Base-by-base conservation (phyloP, 2,329 filamentous ascomycete genomes). In the Stagonosporopsis rhizophila region DNA sequence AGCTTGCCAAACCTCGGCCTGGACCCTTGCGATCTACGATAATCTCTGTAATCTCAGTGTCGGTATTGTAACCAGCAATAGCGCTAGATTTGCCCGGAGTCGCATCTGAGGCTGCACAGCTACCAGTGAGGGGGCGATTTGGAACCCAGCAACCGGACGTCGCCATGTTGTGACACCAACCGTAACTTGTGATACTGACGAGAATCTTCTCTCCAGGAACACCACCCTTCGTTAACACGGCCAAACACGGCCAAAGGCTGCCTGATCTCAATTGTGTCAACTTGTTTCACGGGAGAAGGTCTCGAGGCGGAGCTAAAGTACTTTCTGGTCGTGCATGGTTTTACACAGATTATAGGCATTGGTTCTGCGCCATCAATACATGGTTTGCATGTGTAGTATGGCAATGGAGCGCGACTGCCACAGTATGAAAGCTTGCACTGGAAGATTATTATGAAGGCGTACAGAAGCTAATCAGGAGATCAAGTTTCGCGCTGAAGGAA, bases 31-130 rank as follows among this genome's bases (percentile, higher is more conserved):
- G 9, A 17, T 27, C 39, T 15, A 11, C 42, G 28, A 71, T 59
- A 44, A 79, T 76, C 14, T 71, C 66, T 6, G 61, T 19, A 45
- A 81, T 77, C 67, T 81, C 78, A 6, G 74, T 73, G 40, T 78
- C 56, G 3, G 76, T 58, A 5, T 80, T 67, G 51, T 79, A 79
- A 4, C 79, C 79, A 0, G 59, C 63, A 0, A 73, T 78, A 5
- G 52, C 59, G 1, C 78, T 81, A 60, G 78, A 81, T 5, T 19
- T 19, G 0, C 77, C 79, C 2, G 59, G 54, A 4, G 41, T 49
- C 0, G 76, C 78, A 4, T 66, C 47, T 2, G 76, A 78, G 2
- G 49, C 27, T 1, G 17, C 23, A 0, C 35, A 11, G 20, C 49
- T 50, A 11, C 78, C 76, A 1, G 67, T 73, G 44, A 68, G 80